Base-by-base conservation (phyloP, 2,329 filamentous ascomycete species). In the Aspergillus tanneri region DNA sequence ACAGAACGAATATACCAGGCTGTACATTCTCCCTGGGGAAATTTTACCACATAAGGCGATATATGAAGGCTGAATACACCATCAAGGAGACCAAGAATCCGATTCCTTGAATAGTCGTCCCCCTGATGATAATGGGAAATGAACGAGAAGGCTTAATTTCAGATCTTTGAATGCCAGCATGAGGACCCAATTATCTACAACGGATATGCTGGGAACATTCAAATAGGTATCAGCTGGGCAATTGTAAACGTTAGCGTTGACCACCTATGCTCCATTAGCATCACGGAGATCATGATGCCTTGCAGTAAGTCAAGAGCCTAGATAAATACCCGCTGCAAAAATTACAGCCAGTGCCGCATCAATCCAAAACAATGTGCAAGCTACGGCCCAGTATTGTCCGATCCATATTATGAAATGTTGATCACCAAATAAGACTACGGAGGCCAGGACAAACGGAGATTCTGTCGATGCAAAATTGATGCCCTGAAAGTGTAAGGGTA, bases 1-100 rank as follows among this genome's bases (percentile, higher is more conserved):
- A 93, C 87, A 1, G 82, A 86, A 93, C 89, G 65, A 93, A 93
- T 83, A 95, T 90, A 60, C 86, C 88, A 0, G 89, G 89, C 9
- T 88, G 81, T 16, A 89, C 78, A 34, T 80, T 83, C 61, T 92
- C 88, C 46, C 81, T 78, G 0, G 89, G 89, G 0, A 95, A 75
- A 60, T 93, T 93, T 62, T 92, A 87, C 0, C 88, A 92, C 88
- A 93, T 93, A 22, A 95, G 77, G 23, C 89, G 82, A 65, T 93
- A 93, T 41, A 95, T 81, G 63, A 91, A 93, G 41, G 89, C 87
- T 1, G 86, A 82, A 53, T 90, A 90, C 21, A 95, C 87, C 85
- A 91, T 91, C 49, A 92, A 78, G 0, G 78, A 79, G 35, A 85
- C 78, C 55, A 85, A 65, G 59, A 84, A 85, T 1, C 82, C 82